These are phyloP conservation scores for Barbarea vulgaris DNA, from an alignment of 345 rosid genomes.

Conservation along the genomic window DNA sequence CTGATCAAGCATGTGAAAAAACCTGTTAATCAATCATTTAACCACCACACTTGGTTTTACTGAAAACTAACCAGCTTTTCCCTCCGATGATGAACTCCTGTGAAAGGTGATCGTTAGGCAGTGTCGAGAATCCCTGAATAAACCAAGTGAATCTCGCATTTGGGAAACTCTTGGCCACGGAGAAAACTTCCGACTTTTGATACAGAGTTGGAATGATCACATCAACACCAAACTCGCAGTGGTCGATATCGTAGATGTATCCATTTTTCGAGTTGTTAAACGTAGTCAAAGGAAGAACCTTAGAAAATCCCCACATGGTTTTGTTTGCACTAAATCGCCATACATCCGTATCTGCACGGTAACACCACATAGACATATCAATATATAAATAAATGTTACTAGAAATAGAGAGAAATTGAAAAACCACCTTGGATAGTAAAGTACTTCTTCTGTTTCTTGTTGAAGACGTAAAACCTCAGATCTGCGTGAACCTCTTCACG, in stretches of 20 bases:
- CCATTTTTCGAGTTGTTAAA: not conserved
- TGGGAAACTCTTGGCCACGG: not conserved
- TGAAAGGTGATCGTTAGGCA: not conserved
- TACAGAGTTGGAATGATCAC: not conserved
- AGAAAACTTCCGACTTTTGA: not conserved
- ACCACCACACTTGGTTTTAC: not conserved
- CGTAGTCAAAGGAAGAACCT: not conserved
- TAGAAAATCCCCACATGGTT: slow-evolving; percentile 22
- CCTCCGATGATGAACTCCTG: slow-evolving; percentile 1
- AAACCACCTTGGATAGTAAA: slow-evolving; percentile 8
- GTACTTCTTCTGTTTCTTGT: slow-evolving; percentile 15
- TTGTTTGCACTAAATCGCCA: slow-evolving; percentile 5
- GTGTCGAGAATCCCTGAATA: not conserved
- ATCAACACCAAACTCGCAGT: slow-evolving; percentile 9
- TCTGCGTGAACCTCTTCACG: not conserved
- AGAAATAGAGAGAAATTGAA: not conserved
- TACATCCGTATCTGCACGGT: not conserved
- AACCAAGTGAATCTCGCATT: not conserved
- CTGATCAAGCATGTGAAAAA: not conserved
- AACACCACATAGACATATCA: not conserved
- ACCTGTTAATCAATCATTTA: not conserved
- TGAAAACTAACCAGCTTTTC: slow-evolving; percentile 5
- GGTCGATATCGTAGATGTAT: not conserved
- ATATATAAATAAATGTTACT: not conserved
- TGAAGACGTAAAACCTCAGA: slow-evolving; percentile 15